Evolutionary conservation across 2,329 filamentous ascomycete genomes (phyloP).

Genomic region (Arthrobotrys entomopaga): DNA sequence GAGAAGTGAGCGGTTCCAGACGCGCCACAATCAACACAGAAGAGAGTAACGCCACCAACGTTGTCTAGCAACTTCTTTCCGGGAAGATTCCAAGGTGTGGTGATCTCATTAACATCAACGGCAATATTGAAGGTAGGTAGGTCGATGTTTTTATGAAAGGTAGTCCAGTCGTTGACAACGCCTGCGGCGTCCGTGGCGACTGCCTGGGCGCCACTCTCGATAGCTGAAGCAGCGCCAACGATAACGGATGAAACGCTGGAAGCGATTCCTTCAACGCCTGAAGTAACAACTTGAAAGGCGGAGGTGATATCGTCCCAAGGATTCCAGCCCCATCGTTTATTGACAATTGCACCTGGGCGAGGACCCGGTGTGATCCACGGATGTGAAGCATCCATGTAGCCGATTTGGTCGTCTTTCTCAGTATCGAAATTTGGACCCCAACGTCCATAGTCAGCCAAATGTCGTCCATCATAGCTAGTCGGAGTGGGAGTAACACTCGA

Average conservation of each 20-base stretch:
- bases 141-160: constrained; percentile 21
- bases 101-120: constrained; percentile 29
- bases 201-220: constrained; percentile 35
- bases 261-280: constrained; percentile 27
- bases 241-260: constrained; percentile 38
- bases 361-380: constrained; percentile 41
- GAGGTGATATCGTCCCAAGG: constrained; percentile 48
- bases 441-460: constrained; percentile 31
- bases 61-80: constrained; percentile 22
- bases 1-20: constrained; percentile 40
- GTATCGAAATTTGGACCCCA: constrained; percentile 47
- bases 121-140: constrained; percentile 31
- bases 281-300: constrained; percentile 36
- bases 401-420: constrained; percentile 39
- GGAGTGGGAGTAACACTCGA: constrained; percentile 18
- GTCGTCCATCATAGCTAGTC: constrained; percentile 5
- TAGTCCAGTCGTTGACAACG: constrained; percentile 38
- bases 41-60: constrained; percentile 34
- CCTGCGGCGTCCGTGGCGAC: constrained; percentile 31
- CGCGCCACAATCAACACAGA: constrained; percentile 47
- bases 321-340: constrained; percentile 52
- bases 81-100: constrained; percentile 35
- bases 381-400: constrained; percentile 36
- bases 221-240: constrained; percentile 26
- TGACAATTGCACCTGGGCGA: neutral